These are phyloP conservation scores for Aspergillus nanangensis DNA, from an alignment of 495 filamentous ascomycete genomes.

Conservation along the genomic window DNA sequence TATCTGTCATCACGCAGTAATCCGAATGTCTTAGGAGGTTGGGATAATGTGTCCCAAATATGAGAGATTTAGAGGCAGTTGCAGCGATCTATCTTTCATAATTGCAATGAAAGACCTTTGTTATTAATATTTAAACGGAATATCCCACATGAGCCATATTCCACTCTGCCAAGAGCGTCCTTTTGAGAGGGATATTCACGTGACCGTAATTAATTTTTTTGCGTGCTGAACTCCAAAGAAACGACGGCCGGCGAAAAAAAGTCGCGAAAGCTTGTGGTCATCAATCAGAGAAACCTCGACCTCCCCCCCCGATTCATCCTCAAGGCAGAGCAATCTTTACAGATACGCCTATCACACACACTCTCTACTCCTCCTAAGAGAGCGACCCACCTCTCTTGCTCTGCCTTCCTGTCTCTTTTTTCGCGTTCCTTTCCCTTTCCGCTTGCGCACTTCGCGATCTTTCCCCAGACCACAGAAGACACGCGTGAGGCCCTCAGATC, in stretches of 20 bases:
- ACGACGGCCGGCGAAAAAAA: slow-evolving; percentile 6
- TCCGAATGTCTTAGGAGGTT: no score
- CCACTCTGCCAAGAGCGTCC: no score
- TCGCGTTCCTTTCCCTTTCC: neutral
- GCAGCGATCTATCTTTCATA: no score
- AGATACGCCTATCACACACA: neutral
- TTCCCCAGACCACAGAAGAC: neutral
- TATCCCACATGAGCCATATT: no score
- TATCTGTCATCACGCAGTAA: no score
- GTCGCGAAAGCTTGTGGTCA: slow-evolving; percentile 13
- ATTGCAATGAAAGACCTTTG: no score
- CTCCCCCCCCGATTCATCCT: slow-evolving; percentile 5
- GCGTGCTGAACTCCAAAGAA: slow-evolving; percentile 5
- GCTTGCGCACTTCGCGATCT: neutral
- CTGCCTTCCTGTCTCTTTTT: neutral
- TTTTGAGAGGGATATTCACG: slow-evolving; percentile 16
- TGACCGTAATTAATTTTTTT: slow-evolving; percentile 19
- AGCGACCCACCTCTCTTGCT: neutral
- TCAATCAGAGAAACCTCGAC: slow-evolving; percentile 12
- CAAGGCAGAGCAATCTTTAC: slow-evolving; percentile 9
- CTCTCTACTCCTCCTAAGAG: neutral
- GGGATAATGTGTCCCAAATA: no score
- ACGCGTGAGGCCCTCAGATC: neutral
- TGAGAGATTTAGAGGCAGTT: no score
- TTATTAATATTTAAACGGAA: no score